Conservation (phyloP, 2,329 filamentous ascomycete species). For the Pseudocercospora fijiensis region DNA sequence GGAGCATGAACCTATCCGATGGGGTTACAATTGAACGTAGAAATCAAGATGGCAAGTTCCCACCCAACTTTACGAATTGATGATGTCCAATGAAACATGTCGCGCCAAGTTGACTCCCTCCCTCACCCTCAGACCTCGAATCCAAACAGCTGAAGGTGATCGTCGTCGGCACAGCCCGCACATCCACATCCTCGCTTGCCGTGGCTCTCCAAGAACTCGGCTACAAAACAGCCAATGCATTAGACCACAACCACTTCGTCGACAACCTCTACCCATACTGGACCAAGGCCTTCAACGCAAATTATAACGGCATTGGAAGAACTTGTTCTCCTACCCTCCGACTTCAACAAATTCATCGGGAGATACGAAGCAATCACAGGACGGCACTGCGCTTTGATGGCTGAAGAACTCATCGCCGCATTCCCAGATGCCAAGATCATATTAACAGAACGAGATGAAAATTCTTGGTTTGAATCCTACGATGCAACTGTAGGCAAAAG, state of each 20-base stretch:
- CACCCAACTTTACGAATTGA: neutral
- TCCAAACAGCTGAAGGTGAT: neutral
- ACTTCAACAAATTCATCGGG: neutral
- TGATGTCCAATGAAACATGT: neutral
- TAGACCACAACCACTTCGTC: constrained; percentile 2
- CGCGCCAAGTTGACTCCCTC: neutral
- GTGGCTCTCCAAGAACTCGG: neutral
- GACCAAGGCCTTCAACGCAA: neutral
- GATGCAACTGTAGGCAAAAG: neutral
- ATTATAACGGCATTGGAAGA: neutral
- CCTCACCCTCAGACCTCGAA: neutral
- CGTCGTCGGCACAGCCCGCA: neutral
- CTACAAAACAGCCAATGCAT: constrained; percentile 3
- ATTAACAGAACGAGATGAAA: constrained; percentile 25
- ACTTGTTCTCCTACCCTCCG: neutral
- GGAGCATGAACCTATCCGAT: neutral
- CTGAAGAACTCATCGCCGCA: constrained; percentile 35
- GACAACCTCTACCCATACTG: constrained; percentile 4
- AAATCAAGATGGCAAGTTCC: neutral
- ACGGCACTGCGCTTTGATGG: constrained; percentile 8
- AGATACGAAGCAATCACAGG: neutral
- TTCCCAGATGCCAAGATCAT: constrained; percentile 34
- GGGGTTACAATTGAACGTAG: neutral
- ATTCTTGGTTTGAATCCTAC: constrained; percentile 5
- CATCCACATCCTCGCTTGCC: neutral